phyloP scores from a whole-genome alignment of 2,329 filamentous ascomycete genomes.

The Microsporum canis region DNA sequence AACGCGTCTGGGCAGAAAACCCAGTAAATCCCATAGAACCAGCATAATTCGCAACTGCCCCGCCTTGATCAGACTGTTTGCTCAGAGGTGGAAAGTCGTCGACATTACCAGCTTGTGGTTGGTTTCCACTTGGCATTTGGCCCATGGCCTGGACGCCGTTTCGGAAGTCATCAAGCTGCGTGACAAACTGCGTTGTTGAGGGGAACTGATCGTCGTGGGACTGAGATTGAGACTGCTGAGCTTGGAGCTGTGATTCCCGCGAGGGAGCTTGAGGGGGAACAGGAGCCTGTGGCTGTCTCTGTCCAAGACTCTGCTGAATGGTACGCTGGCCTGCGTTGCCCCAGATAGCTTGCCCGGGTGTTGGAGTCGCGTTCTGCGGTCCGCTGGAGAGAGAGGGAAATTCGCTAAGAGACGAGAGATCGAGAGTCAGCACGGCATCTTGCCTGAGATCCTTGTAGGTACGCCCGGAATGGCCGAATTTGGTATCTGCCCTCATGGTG shows the following conservation, averaged over 20 bases:
- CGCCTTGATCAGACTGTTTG: conserved; percentile 37
- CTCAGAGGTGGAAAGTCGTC: conserved; percentile 52
- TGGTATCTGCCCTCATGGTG: not conserved
- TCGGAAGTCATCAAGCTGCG: conserved; percentile 44
- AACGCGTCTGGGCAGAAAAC: conserved; percentile 24
- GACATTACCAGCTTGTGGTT: conserved; percentile 46
- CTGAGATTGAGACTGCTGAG: conserved; percentile 33
- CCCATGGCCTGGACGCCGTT: conserved; percentile 46
- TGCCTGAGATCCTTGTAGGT: not conserved
- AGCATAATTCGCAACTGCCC: conserved; percentile 34
- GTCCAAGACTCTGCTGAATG: conserved; percentile 43
- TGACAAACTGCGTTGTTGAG: conserved; percentile 41
- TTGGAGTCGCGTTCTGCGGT: conserved; percentile 42
- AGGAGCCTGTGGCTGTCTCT: conserved; percentile 39
- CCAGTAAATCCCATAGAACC: conserved; percentile 33
- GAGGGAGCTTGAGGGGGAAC: conserved; percentile 31
- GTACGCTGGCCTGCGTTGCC: conserved; percentile 46
- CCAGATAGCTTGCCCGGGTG: conserved; percentile 44
- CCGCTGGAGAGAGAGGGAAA: conserved; percentile 51
- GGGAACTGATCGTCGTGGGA: conserved; percentile 38
- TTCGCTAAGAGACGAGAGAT: conserved; percentile 37
- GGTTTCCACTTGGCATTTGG: conserved; percentile 38
- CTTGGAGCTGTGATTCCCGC: conserved; percentile 31
- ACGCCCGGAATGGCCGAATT: not conserved
- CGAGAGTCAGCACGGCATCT: conserved; percentile 10